Percentiles rank a stretch among this genome's conserved stretches.
Conservation (phyloP, 1,284 basidiomycete genomes). For the Pascua guehoae region DNA sequence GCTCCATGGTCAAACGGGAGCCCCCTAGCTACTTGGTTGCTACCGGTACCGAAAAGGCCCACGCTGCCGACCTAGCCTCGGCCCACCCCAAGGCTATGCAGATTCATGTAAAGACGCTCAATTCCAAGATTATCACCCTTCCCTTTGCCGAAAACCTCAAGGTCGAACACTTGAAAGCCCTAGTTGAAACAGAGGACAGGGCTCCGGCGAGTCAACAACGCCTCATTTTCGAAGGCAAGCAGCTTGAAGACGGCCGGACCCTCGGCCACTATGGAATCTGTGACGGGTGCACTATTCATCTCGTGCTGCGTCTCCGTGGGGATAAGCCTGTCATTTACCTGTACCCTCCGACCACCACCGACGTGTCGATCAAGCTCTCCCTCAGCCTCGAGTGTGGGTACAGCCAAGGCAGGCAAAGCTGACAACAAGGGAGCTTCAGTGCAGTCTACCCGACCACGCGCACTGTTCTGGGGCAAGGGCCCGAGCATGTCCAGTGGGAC, state of each 20-base stretch:
- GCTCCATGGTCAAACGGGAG: no score
- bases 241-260: constrained; percentile 89
- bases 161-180: no score
- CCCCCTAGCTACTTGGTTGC: no score
- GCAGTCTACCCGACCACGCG: neutral
- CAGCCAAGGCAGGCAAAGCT: no score
- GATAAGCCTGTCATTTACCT: constrained; percentile 52
- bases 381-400: neutral
- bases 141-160: no score
- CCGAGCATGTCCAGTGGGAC: constrained; percentile 30
- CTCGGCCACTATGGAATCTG: constrained; percentile 92
- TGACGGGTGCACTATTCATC: constrained; percentile 90
- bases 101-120: no score
- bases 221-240: constrained; percentile 96
- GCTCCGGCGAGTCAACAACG: constrained; percentile 81
- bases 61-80: no score
- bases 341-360: neutral
- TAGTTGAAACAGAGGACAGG: constrained; percentile 62
- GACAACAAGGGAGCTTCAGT: neutral
- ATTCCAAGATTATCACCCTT: no score
- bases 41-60: no score
- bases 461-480: neutral
- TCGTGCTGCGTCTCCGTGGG: constrained; percentile 79
- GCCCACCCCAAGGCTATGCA: no score
- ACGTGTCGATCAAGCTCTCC: neutral